phyloP scores from a whole-genome alignment of 1,284 basidiomycete species.

The Ceraceosorus guamensis region DNA sequence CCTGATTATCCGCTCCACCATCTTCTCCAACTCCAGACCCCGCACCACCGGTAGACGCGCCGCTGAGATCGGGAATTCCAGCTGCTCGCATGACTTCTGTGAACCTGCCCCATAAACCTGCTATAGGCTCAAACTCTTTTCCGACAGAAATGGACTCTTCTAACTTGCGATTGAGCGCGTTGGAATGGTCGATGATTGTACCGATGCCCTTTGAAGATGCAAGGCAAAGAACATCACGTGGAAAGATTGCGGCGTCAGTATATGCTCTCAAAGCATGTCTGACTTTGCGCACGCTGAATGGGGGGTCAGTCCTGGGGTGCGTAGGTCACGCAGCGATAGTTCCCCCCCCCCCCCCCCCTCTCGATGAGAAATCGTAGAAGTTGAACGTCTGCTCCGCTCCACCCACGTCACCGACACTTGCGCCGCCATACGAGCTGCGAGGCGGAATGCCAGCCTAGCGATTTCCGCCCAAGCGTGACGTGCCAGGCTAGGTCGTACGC shows the following conservation, averaged over 20 bases:
- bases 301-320: too few species aligned
- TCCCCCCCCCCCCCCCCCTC: too few species aligned
- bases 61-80: slow-evolving; percentile 23
- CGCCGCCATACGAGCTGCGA: too few species aligned
- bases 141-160: slow-evolving; percentile 88
- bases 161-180: slow-evolving; percentile 80
- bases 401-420: too few species aligned
- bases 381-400: too few species aligned
- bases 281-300: background rate
- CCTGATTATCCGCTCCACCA: background rate
- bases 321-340: too few species aligned
- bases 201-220: slow-evolving; percentile 67
- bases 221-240: background rate
- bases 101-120: slow-evolving; percentile 75
- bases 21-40: background rate
- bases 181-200: slow-evolving; percentile 73
- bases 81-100: slow-evolving; percentile 62
- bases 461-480: too few species aligned
- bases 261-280: background rate
- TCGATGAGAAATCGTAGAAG: too few species aligned
- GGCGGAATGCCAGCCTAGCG: too few species aligned
- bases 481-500: too few species aligned
- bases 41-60: background rate
- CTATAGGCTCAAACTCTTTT: slow-evolving; percentile 82
- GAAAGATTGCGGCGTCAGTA: background rate